phyloP scores from a whole-genome alignment of 140 eudicot genomes.

The Stevia rebaudiana region DNA sequence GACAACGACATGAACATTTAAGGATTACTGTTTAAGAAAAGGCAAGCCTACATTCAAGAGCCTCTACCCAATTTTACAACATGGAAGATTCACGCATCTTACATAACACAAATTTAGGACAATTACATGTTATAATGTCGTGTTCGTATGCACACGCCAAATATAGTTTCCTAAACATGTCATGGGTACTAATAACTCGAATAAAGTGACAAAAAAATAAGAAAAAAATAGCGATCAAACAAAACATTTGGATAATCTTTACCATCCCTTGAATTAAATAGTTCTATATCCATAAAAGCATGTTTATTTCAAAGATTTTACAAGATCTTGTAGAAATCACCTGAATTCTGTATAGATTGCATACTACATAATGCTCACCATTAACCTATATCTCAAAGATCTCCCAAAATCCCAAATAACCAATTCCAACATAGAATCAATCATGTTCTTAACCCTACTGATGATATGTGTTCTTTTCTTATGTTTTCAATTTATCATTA shows the following conservation, averaged over 20 bases:
- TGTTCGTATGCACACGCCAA: neutral
- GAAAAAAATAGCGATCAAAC: neutral
- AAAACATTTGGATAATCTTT: neutral
- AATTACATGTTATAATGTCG: neutral
- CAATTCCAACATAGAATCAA: neutral
- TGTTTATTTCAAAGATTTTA: neutral
- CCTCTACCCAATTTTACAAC: neutral
- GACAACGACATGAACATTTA: neutral
- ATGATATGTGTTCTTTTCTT: conserved; percentile 9
- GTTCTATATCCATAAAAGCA: neutral
- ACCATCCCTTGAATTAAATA: no score
- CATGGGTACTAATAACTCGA: neutral
- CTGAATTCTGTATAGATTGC: neutral
- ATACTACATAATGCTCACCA: neutral
- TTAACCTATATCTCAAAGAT: conserved; percentile 5
- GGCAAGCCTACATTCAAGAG: neutral
- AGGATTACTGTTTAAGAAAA: neutral
- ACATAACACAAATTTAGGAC: neutral
- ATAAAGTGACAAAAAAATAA: neutral
- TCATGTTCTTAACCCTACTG: conserved; percentile 12
- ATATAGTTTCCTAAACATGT: neutral
- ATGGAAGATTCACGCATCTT: neutral
- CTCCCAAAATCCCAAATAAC: neutral
- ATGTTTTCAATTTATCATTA: neutral
- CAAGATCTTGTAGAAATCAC: neutral